phyloP scores from a whole-genome alignment of 331 rosid genomes.

The Telfairia occidentalis region DNA sequence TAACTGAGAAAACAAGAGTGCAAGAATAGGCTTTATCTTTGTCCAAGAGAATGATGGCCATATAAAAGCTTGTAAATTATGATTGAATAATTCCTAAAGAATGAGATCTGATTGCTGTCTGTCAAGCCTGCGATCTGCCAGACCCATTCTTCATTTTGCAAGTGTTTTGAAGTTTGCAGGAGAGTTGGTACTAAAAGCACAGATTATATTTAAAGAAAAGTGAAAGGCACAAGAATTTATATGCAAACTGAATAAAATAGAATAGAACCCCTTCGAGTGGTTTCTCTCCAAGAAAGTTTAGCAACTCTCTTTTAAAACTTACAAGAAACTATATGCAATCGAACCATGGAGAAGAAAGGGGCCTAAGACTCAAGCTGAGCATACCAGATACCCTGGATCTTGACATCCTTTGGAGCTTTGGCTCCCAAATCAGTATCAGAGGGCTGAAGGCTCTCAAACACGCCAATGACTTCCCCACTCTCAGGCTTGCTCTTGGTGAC shows the following conservation, averaged over 20 bases:
- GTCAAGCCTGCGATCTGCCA: neutral
- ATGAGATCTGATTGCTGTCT: neutral
- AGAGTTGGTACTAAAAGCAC: neutral
- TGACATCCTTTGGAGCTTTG: slow-evolving; percentile 75
- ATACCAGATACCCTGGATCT: slow-evolving; percentile 81
- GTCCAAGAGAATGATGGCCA: no score
- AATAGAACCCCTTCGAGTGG: neutral
- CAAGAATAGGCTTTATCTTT: no score
- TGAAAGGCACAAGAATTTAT: neutral
- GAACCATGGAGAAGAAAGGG: slow-evolving; percentile 20
- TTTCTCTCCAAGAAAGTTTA: slow-evolving; percentile 18
- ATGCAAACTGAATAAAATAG: slow-evolving; percentile 10
- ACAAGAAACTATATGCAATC: slow-evolving; percentile 20
- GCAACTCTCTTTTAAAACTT: slow-evolving; percentile 10
- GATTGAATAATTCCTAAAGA: neutral
- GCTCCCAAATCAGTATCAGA: slow-evolving; percentile 95
- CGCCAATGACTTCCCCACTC: slow-evolving; percentile 75
- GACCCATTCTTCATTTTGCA: neutral
- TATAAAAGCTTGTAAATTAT: neutral
- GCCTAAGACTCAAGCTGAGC: slow-evolving; percentile 73
- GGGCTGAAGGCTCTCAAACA: slow-evolving; percentile 84
- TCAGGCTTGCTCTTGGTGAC: slow-evolving; percentile 80
- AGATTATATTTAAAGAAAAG: neutral
- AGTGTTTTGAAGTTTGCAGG: neutral
- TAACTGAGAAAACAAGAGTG: no score